Base-by-base conservation (phyloP, 306 rosid genomes). In the Phaseolus lunatus region DNA sequence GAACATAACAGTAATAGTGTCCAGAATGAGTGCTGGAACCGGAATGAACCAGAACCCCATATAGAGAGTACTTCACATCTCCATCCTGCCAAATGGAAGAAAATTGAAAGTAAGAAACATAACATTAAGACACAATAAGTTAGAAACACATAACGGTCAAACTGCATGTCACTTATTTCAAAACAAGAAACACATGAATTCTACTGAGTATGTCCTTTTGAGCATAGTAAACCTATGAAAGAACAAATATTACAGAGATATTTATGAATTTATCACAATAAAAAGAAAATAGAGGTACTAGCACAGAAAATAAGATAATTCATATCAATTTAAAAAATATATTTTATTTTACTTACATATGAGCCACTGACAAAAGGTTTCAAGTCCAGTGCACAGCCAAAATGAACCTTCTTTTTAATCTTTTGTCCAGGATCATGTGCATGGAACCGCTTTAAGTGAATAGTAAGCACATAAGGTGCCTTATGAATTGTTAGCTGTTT, bases 11-110 rank as follows among this genome's bases (percentile, higher is more conserved):
- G 70, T 85, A 89, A 73, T 92, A 96, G 73, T 96, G 99, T 39
- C 99, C 99, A 53, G 92, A 89, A 71, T 87, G 94, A 58, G 99
- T 96, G 91, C 87, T 89, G 66, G 80, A 84, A 82, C 99, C 99
- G 71, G 87, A 80, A 72, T 96, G 99, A 72, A 96, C 99, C 63
- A 96, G 78, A 79, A 96, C 98, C 71, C 99, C 99, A 68, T 92
- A 96, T 44, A 96, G 91, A n/a, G 99, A 91, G 81, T 96, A 96
- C 67, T 85, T 93, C 80, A 92, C 65, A 63, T 90, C 96, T 50
- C 92, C 93, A 29, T 90, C 98, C 96, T 90, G 88, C 63, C 53
- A 54, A 69, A 39, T 24, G 48, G 16, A 56, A 81, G 57, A 78
- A 82, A 72, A 12, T 33, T 65, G 29, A 33, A 70, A 50, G 5